A percentile compares a stretch with the other conserved stretches of the same genome.
Evolutionary conservation across 441 rosid species (phyloP).

Genomic region (Populus trichocarpa): DNA sequence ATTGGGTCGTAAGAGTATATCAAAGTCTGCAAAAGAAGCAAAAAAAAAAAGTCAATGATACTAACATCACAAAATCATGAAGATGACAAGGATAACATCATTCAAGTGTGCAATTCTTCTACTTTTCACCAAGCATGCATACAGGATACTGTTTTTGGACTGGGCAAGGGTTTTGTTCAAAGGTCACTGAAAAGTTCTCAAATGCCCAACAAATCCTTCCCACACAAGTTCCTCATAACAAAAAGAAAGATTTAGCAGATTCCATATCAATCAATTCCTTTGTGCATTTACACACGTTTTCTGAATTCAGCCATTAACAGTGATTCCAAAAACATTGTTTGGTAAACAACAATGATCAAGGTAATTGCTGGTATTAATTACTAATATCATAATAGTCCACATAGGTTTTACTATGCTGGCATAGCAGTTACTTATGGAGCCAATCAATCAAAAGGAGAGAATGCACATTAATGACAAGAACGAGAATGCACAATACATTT

Average conservation of each 20-base stretch:
- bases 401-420: neutral
- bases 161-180: no score
- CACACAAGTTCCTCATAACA: no score
- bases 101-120: no score
- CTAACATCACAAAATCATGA: neutral
- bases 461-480: neutral
- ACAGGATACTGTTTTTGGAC: no score
- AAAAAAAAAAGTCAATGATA: neutral
- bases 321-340: no score
- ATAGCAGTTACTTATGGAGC: neutral
- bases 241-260: no score
- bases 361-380: neutral
- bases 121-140: no score
- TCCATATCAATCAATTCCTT: no score
- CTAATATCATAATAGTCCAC: neutral
- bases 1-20: constrained; percentile 88
- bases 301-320: no score
- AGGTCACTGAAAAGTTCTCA: no score
- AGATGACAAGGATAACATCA: neutral
- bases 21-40: constrained; percentile 62
- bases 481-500: constrained; percentile 48
- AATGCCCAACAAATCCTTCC: no score
- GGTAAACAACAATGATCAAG: neutral
- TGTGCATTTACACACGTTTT: no score
- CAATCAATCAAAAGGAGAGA: neutral